A percentile compares a stretch with the other conserved stretches of the same genome.
These are phyloP conservation scores for Neofusicoccum laricinum DNA, from an alignment of 2,329 filamentous ascomycete genomes.

Conservation along the genomic window DNA sequence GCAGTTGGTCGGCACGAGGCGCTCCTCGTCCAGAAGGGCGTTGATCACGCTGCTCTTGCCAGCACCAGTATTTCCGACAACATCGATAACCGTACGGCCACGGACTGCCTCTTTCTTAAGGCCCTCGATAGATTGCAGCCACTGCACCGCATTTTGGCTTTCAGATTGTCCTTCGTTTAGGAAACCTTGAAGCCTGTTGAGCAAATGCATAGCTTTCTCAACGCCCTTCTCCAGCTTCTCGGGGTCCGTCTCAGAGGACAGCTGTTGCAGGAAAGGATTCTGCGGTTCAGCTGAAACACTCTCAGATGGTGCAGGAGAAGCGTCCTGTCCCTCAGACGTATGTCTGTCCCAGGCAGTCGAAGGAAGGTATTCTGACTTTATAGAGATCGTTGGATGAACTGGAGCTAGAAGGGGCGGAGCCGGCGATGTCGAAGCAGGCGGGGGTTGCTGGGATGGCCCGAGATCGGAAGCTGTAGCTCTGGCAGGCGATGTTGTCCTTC, in stretches of 20 bases:
- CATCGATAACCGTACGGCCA: constrained; percentile 52
- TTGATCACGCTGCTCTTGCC: constrained; percentile 65
- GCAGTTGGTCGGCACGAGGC: constrained; percentile 55
- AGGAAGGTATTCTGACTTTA: no score
- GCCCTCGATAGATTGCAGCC: constrained; percentile 42
- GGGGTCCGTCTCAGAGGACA: constrained; percentile 31
- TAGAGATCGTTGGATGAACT: background rate
- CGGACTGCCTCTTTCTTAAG: constrained; percentile 39
- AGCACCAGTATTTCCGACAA: constrained; percentile 60
- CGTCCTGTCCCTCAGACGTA: background rate
- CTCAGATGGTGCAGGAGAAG: background rate
- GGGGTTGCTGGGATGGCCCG: no score
- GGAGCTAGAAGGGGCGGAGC: background rate
- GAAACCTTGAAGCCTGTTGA: constrained; percentile 32
- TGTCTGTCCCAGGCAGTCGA: background rate
- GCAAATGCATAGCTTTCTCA: constrained; percentile 33
- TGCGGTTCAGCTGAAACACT: background rate
- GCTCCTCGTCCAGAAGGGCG: constrained; percentile 60
- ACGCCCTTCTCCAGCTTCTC: constrained; percentile 41
- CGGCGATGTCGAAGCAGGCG: no score
- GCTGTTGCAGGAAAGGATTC: constrained; percentile 26
- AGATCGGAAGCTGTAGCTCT: no score
- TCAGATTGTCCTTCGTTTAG: constrained; percentile 25
- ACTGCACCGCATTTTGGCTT: constrained; percentile 36
- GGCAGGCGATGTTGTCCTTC: no score